Conservation (phyloP, 495 filamentous ascomycete species). For the Trichoderma erinaceum region DNA sequence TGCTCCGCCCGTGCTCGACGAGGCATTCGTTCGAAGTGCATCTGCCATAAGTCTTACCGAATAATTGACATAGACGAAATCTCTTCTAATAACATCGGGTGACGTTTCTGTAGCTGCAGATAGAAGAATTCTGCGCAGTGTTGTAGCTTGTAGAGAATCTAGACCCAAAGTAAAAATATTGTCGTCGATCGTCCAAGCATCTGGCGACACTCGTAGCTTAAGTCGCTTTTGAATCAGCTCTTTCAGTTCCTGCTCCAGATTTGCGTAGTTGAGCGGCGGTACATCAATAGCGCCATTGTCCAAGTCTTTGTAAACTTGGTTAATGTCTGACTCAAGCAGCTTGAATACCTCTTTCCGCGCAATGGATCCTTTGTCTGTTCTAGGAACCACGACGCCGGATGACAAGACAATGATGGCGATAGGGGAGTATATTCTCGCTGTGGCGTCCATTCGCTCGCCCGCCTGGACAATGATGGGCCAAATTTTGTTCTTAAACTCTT, state of each 20-base stretch:
- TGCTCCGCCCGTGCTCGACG: neutral
- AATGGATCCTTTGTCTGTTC: conserved; percentile 33
- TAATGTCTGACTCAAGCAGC: conserved; percentile 27
- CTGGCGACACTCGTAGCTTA: neutral
- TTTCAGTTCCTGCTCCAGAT: conserved; percentile 17
- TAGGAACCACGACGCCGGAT: conserved; percentile 19
- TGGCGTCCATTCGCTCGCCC: conserved; percentile 24
- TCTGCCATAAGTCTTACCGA: neutral
- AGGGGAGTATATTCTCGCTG: conserved; percentile 26
- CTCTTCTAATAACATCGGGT: neutral
- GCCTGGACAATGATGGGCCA: conserved; percentile 27
- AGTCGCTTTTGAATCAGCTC: conserved; percentile 1
- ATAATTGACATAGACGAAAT: conserved; percentile 10
- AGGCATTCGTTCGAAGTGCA: neutral
- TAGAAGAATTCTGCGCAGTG: neutral
- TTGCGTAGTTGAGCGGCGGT: neutral
- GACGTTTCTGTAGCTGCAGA: neutral
- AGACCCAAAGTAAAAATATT: conserved; percentile 35
- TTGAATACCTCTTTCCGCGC: conserved; percentile 27
- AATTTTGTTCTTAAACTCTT: conserved; percentile 21
- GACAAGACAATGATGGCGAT: conserved; percentile 25
- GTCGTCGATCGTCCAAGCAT: conserved; percentile 15
- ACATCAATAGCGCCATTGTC: conserved; percentile 12
- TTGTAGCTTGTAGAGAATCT: conserved; percentile 26
- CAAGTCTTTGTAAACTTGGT: conserved; percentile 22